These are phyloP conservation scores for Myxozyma monticola DNA, from an alignment of 805 yeast genomes.

Conservation along the genomic window DNA sequence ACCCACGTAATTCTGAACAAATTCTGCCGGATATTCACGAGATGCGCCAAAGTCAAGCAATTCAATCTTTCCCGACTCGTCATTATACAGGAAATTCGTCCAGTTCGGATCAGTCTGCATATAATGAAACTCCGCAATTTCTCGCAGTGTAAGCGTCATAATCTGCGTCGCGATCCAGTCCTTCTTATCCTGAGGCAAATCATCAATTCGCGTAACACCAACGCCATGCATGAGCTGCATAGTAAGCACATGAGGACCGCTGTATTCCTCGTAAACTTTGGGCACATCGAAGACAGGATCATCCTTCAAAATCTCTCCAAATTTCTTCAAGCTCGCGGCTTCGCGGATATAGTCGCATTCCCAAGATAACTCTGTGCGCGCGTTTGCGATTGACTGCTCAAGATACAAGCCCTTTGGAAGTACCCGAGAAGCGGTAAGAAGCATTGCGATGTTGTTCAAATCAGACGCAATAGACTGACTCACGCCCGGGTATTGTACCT, in stretches of 20 bases:
- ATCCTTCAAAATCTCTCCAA: constrained; percentile 59
- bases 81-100: constrained; percentile 93
- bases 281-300: constrained; percentile 76
- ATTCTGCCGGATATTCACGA: constrained; percentile 68
- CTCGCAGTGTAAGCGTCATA: constrained; percentile 82
- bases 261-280: constrained; percentile 68
- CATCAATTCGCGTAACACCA: constrained; percentile 69
- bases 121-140: constrained; percentile 78
- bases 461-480: constrained; percentile 92
- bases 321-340: constrained; percentile 71
- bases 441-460: constrained; percentile 75
- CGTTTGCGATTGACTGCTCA: constrained; percentile 89
- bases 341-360: constrained; percentile 95
- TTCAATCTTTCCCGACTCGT: constrained; percentile 69
- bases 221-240: constrained; percentile 85
- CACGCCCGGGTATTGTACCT: constrained; percentile 97
- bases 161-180: constrained; percentile 82
- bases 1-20: constrained; percentile 66
- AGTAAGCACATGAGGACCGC: constrained; percentile 81
- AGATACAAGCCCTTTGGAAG: constrained; percentile 89
- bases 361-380: constrained; percentile 92
- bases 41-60: constrained; percentile 95
- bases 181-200: constrained; percentile 67
- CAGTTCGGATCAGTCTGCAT: constrained; percentile 99
- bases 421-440: constrained; percentile 80